Evolutionary conservation across 495 filamentous ascomycete genomes (phyloP), one percentile per base, ranked within the genome.

Genomic region (Daldinia childiae): DNA sequence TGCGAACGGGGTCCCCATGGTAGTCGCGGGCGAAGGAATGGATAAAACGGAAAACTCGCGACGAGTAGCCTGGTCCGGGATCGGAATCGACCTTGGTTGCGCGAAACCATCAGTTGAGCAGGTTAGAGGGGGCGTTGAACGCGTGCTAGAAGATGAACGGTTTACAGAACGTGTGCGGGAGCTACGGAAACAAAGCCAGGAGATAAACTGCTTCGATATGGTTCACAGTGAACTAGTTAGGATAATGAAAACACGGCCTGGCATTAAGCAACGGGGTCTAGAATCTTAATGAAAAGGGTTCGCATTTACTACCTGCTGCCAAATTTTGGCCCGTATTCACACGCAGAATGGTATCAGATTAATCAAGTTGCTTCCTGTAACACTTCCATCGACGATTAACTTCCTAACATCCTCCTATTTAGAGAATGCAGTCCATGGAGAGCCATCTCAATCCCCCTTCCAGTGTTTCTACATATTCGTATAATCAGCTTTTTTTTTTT

Each of bases 1-100:
- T 54, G 75, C 76, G 54, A 76, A 81, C 64, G 79, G 77, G 6
- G 76, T 79, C 19, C 79, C 81, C 15, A 79, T 82, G 77, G 74
- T 83, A 0, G 65, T 80, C 7, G 80, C 78, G 1, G 81, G 81
- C 19, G 73, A 75, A 56, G 67, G 70, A 2, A 74, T 78, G 61
- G 81, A 83, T 60, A 83, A 83, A 76, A 64, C 57, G 38, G 81
- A 83, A 50, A 76, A 76, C 27, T 62, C 63, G 17, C 39, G 59
- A n/a, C 64, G 80, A 14, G 76, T 78, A 4, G 79, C 76, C 21
- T 81, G 69, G 64, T 60, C 69, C 0, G 80, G 81, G 12, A 68
- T 80, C 14, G 80, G 79, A 0, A 61, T 83, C 14, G 77, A 82
- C 29, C 19, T 83, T 19, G 58, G 64, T 6, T 71, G 63, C 8